phyloP scores from a whole-genome alignment of 495 filamentous ascomycete species.

The Apodospora peruviana region DNA sequence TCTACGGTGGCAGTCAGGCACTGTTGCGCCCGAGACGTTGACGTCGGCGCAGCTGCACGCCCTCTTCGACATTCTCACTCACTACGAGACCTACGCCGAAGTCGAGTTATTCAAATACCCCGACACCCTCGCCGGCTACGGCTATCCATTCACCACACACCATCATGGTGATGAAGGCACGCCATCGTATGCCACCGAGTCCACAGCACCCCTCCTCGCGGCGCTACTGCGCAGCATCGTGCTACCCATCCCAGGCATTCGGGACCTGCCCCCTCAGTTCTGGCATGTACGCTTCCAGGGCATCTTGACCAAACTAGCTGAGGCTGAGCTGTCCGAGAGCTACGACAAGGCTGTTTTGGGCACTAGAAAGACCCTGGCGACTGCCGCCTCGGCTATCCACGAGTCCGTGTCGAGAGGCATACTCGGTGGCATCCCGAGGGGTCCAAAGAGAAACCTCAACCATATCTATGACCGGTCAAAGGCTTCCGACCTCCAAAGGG shows the following conservation, averaged over 20 bases:
- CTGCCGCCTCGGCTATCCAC: conserved; percentile 54
- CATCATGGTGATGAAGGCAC: conserved; percentile 7
- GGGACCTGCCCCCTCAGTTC: conserved; percentile 50
- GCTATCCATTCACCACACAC: conserved; percentile 46
- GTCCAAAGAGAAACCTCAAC: conserved; percentile 22
- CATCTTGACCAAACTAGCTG: conserved; percentile 44
- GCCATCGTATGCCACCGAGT: conserved; percentile 20
- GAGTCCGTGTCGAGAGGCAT: conserved; percentile 54
- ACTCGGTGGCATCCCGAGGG: conserved; percentile 44
- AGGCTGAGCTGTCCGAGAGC: conserved; percentile 58
- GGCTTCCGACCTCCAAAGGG: conserved; percentile 45
- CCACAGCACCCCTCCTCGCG: conserved; percentile 53
- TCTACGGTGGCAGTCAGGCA: no score
- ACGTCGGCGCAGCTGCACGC: conserved; percentile 50
- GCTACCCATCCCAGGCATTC: conserved; percentile 51
- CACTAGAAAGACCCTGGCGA: conserved; percentile 58
- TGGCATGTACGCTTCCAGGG: conserved; percentile 48
- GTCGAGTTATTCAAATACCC: conserved; percentile 55
- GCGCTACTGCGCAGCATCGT: conserved; percentile 51
- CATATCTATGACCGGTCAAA: conserved; percentile 47
- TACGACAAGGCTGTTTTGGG: conserved; percentile 64
- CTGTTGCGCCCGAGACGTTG: conserved; percentile 17
- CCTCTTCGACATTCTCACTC: conserved; percentile 62
- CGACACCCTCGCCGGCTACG: conserved; percentile 49
- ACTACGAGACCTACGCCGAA: conserved; percentile 57